Conservation (phyloP, 2,329 filamentous ascomycete species). For the Emergomyces africanus region DNA sequence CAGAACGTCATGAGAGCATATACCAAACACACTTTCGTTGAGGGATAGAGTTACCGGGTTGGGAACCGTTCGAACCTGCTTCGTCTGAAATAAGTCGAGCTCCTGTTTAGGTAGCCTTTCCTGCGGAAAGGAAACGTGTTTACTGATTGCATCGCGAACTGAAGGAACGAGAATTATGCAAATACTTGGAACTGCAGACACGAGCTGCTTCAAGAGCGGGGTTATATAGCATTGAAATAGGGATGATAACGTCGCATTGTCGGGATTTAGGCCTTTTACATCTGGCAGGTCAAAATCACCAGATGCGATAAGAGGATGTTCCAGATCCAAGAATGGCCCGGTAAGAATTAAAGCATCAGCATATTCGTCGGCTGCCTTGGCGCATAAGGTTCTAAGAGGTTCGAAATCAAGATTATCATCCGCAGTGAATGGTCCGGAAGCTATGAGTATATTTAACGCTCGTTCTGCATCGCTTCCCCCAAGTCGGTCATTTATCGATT, state of each 20-base stretch:
- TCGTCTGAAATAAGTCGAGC: conserved; percentile 54
- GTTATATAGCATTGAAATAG: conserved; percentile 74
- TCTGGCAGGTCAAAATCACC: conserved; percentile 68
- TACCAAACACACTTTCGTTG: conserved; percentile 73
- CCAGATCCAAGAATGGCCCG: conserved; percentile 82
- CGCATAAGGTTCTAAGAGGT: conserved; percentile 68
- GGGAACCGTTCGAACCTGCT: conserved; percentile 62
- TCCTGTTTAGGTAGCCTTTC: conserved; percentile 58
- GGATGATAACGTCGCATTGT: conserved; percentile 66
- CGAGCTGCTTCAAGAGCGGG: conserved; percentile 57
- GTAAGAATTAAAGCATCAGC: conserved; percentile 68
- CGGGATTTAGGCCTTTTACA: conserved; percentile 54
- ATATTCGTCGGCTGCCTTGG: conserved; percentile 58
- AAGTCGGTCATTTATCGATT: conserved; percentile 56
- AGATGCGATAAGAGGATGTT: conserved; percentile 74
- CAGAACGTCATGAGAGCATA: conserved; percentile 73
- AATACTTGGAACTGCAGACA: conserved; percentile 57
- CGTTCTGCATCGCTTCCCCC: conserved; percentile 48
- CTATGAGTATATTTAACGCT: conserved; percentile 65
- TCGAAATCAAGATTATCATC: conserved; percentile 89
- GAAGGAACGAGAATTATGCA: conserved; percentile 76
- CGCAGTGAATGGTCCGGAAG: conserved; percentile 79
- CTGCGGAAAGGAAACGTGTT: conserved; percentile 79
- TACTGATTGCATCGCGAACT: conserved; percentile 66
- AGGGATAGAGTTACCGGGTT: conserved; percentile 84